These are phyloP conservation scores for Cadophora luteo-olivacea DNA, from an alignment of 2,329 filamentous ascomycete genomes.

Conservation along the genomic window DNA sequence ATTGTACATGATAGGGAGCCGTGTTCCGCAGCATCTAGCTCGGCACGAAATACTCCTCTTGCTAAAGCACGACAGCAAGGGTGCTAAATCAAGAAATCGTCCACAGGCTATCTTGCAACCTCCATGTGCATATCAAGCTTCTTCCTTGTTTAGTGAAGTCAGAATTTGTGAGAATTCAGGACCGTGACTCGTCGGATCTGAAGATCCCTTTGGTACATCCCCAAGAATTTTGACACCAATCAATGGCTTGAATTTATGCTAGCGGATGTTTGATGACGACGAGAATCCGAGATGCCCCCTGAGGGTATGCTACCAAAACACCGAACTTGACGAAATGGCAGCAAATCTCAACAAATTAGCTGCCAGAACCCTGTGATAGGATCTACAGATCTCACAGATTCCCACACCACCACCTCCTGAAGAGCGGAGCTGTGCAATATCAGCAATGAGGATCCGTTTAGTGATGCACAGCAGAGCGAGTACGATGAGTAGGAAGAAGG, in stretches of 20 bases:
- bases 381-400: conserved; percentile 33
- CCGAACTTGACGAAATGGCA: conserved; percentile 12
- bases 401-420: conserved; percentile 11
- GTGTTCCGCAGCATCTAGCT: background rate
- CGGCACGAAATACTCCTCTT: background rate
- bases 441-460: background rate
- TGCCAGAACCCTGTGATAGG: conserved; percentile 23
- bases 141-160: conserved; percentile 29
- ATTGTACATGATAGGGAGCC: background rate
- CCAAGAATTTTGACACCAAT: conserved; percentile 34
- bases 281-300: conserved; percentile 9
- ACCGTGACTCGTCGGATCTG: conserved; percentile 20
- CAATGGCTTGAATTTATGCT: conserved; percentile 21
- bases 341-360: conserved; percentile 22
- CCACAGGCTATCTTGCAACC: conserved; percentile 13
- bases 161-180: conserved; percentile 16
- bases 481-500: conserved; percentile 3
- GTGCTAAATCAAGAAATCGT: background rate
- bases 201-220: background rate
- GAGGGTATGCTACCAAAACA: background rate
- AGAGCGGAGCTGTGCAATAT: conserved; percentile 6
- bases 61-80: no score
- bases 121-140: conserved; percentile 37
- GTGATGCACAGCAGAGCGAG: background rate
- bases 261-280: conserved; percentile 31